Percentiles rank a stretch among this genome's conserved stretches.
Evolutionary conservation across 805 yeast genomes (phyloP).

Genomic region (Starmera dryadoides): DNA sequence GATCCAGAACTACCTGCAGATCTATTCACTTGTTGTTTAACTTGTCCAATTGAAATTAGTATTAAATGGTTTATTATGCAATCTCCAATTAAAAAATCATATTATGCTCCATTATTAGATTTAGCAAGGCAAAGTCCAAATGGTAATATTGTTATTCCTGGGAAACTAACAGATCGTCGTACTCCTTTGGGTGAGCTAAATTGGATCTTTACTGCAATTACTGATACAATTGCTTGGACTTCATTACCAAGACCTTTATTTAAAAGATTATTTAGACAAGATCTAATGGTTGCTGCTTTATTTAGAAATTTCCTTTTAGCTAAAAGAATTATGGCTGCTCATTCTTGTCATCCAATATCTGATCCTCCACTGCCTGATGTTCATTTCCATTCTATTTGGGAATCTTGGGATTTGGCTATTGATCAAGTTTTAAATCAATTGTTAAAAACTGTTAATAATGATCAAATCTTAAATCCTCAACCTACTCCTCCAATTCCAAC

Average conservation of each 20-base stretch:
- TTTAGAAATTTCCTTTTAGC: conserved; percentile 91
- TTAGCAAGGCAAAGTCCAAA: conserved; percentile 23
- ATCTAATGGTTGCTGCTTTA: conserved; percentile 91
- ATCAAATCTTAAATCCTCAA: conserved; percentile 16
- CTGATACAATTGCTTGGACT: conserved; percentile 98
- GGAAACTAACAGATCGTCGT: conserved; percentile 83
- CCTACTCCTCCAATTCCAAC: background rate
- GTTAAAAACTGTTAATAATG: conserved; percentile 34
- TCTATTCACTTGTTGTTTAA: conserved; percentile 88
- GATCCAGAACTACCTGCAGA: conserved; percentile 95
- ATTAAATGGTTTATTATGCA: conserved; percentile 88
- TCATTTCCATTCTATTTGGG: conserved; percentile 90
- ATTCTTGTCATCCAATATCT: conserved; percentile 89
- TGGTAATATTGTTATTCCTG: conserved; percentile 66
- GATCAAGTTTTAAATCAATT: conserved; percentile 84
- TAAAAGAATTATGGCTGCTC: conserved; percentile 86
- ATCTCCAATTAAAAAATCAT: conserved; percentile 49
- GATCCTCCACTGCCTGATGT: conserved; percentile 89
- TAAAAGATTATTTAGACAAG: conserved; percentile 88
- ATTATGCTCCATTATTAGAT: conserved; percentile 32
- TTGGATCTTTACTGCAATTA: conserved; percentile 97
- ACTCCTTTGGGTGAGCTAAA: conserved; percentile 94
- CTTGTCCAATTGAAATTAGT: conserved; percentile 93
- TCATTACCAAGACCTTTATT: conserved; percentile 80
- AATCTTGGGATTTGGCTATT: conserved; percentile 94